A percentile compares a stretch with the other conserved stretches of the same genome.
Conservation (phyloP, 2,329 filamentous ascomycete species). For the Biscogniauxia marginata region DNA sequence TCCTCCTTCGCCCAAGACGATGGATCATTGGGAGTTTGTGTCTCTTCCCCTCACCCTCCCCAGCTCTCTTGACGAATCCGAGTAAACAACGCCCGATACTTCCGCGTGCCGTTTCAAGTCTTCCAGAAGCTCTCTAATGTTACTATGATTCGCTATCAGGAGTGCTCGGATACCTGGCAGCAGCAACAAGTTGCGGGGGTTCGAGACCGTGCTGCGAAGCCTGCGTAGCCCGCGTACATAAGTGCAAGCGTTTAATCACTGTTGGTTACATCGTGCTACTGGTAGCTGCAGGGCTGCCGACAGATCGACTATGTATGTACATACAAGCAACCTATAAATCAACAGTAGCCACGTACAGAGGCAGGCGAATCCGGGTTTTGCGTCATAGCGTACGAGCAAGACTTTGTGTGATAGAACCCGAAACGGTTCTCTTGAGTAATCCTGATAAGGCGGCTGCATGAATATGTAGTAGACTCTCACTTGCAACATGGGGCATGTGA, state of each 20-base stretch:
- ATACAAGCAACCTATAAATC: not conserved
- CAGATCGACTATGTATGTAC: not conserved
- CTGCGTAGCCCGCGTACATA: not conserved
- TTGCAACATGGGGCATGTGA: not conserved
- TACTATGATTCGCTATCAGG: conserved; percentile 11
- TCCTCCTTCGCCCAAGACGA: conserved; percentile 1
- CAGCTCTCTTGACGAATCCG: conserved; percentile 7
- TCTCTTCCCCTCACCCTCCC: not conserved
- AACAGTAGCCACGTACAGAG: not conserved
- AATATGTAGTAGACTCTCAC: not conserved
- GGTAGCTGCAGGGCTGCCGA: not conserved
- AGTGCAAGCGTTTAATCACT: not conserved
- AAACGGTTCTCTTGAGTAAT: not conserved
- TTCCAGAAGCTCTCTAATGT: conserved; percentile 22
- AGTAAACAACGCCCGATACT: conserved; percentile 11
- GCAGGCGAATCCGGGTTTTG: not conserved
- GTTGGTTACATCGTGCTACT: not conserved
- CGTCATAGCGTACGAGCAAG: not conserved
- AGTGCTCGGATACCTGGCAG: conserved; percentile 3
- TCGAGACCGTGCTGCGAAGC: no score
- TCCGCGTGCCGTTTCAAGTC: conserved; percentile 9
- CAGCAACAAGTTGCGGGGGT: conserved; percentile 10
- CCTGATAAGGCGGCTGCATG: not conserved
- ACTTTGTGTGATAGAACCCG: not conserved
- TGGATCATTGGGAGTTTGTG: conserved; percentile 7